phyloP scores from a whole-genome alignment of 2,329 filamentous ascomycete genomes.

The Colletotrichum agaves region DNA sequence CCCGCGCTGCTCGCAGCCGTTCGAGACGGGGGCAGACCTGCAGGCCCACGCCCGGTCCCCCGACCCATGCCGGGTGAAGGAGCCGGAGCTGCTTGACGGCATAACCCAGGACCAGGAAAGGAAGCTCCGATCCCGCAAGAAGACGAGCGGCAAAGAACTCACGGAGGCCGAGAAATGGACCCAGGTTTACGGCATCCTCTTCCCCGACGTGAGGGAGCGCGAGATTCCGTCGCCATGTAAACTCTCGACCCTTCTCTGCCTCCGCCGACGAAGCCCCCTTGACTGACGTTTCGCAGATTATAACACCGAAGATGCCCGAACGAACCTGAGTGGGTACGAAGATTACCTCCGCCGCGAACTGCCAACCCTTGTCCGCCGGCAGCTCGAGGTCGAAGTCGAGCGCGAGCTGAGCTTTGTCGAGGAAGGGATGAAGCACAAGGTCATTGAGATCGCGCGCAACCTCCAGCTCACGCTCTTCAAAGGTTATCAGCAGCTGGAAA shows the following conservation, averaged over 20 bases:
- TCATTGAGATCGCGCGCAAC: constrained; percentile 41
- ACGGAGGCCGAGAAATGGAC: constrained; percentile 51
- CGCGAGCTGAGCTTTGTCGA: constrained; percentile 42
- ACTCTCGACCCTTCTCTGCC: background rate
- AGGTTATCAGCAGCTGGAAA: constrained; percentile 37
- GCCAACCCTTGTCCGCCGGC: constrained; percentile 45
- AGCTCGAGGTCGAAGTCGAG: constrained; percentile 45
- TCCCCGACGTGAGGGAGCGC: constrained; percentile 44
- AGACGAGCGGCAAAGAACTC: constrained; percentile 45
- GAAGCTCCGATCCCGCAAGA: constrained; percentile 47
- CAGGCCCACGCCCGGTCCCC: constrained; percentile 45
- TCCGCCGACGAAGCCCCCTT: background rate
- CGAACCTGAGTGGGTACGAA: constrained; percentile 41
- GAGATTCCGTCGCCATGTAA: constrained; percentile 37
- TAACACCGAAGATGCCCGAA: constrained; percentile 41
- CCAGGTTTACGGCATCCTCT: constrained; percentile 50
- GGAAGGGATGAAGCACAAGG: constrained; percentile 39
- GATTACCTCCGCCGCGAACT: constrained; percentile 47
- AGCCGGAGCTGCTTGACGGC: constrained; percentile 46
- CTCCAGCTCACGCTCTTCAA: constrained; percentile 40
- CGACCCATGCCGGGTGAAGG: constrained; percentile 41
- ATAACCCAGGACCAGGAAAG: constrained; percentile 50
- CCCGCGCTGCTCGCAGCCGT: constrained; percentile 49
- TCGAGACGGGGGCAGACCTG: constrained; percentile 46
- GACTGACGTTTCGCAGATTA: constrained; percentile 44